Conservation (phyloP, 805 yeast genomes). For the Kluyveromyces siamensis region DNA sequence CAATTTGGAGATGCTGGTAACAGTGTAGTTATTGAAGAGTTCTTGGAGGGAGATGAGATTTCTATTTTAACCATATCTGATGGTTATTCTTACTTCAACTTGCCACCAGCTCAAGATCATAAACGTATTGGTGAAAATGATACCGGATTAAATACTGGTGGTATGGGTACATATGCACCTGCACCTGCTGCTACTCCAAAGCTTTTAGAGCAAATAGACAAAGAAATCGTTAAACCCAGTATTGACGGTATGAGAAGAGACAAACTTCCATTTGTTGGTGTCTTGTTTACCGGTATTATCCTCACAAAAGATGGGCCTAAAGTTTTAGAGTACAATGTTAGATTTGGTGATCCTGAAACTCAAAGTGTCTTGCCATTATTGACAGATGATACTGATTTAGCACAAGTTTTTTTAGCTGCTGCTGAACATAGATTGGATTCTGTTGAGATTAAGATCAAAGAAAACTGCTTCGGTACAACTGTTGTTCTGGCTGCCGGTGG, state of each 20-base stretch:
- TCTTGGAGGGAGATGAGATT: slow-evolving; percentile 92
- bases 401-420: slow-evolving; percentile 86
- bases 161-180: slow-evolving; percentile 99
- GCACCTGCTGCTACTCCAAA: slow-evolving; percentile 88
- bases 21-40: slow-evolving; percentile 92
- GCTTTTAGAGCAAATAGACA: slow-evolving; percentile 60
- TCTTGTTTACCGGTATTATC: slow-evolving; percentile 92
- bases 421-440: slow-evolving; percentile 92
- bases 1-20: slow-evolving; percentile 93
- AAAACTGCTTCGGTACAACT: slow-evolving; percentile 67
- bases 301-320: slow-evolving; percentile 83
- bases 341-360: slow-evolving; percentile 99
- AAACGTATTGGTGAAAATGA: slow-evolving; percentile 93
- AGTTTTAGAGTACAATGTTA: slow-evolving; percentile 92
- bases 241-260: slow-evolving; percentile 94
- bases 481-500: slow-evolving; percentile 97
- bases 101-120: slow-evolving; percentile 98
- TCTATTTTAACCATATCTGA: slow-evolving; percentile 87
- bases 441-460: slow-evolving; percentile 46
- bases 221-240: slow-evolving; percentile 77
- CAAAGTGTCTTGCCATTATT: slow-evolving; percentile 90
- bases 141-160: slow-evolving; percentile 93
- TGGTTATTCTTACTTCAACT: slow-evolving; percentile 81
- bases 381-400: slow-evolving; percentile 78
- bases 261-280: slow-evolving; percentile 92